Evolutionary conservation across 345 rosid genomes (phyloP).

Genomic region (Lagerstroemia speciosa): DNA sequence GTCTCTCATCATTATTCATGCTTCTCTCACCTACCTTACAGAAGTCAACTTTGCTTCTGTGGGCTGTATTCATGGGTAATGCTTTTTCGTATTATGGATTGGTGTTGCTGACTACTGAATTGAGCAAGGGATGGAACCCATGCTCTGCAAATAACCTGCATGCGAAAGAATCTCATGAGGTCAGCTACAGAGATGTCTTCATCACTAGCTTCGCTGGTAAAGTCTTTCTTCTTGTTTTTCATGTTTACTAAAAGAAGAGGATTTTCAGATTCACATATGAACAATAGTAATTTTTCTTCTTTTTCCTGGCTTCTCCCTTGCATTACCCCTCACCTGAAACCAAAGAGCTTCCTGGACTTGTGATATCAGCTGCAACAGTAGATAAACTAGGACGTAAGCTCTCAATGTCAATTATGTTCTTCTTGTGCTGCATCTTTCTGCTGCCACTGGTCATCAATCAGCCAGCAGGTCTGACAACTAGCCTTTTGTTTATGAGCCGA

Average conservation of each 20-base stretch:
- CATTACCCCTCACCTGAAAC: constrained; percentile 5
- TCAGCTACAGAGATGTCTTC: constrained; percentile 64
- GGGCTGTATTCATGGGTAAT: constrained; percentile 82
- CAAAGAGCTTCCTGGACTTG: constrained; percentile 81
- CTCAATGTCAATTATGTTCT: constrained; percentile 74
- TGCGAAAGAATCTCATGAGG: constrained; percentile 24
- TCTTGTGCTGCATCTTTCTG: constrained; percentile 55
- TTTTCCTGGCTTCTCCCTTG: not conserved
- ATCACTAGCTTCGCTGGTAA: constrained; percentile 84
- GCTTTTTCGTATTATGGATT: constrained; percentile 86
- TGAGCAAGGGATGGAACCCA: constrained; percentile 38
- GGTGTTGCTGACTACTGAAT: constrained; percentile 84
- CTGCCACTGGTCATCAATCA: constrained; percentile 71
- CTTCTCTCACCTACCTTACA: constrained; percentile 67
- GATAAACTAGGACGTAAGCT: constrained; percentile 78
- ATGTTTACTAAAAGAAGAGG: not conserved
- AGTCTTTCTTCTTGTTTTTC: not conserved
- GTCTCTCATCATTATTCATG: constrained; percentile 28
- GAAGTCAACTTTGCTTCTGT: constrained; percentile 66
- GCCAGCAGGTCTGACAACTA: constrained; percentile 48
- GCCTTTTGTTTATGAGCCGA: constrained; percentile 75
- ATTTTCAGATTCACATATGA: not conserved
- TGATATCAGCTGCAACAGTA: constrained; percentile 60
- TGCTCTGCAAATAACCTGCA: constrained; percentile 26
- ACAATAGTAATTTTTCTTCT: not conserved